A percentile compares a stretch with the other conserved stretches of the same genome.
Evolutionary conservation across 140 eudicot species (phyloP).

Genomic region (Senecio squalidus): DNA sequence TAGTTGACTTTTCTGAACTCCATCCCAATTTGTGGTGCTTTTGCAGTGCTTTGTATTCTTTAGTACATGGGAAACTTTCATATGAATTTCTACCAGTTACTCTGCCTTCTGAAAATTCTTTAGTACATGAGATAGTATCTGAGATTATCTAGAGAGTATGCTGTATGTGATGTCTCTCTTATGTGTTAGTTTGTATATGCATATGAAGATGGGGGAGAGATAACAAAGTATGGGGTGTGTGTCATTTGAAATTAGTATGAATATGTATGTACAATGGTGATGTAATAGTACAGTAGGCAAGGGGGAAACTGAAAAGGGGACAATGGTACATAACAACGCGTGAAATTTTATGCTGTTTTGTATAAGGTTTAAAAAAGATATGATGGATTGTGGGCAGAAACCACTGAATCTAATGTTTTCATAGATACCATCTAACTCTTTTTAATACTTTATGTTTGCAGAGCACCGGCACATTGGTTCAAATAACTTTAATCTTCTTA

Average conservation of each 20-base stretch:
- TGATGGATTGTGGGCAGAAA: constrained; percentile 17
- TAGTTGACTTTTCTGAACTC: too few relatives aligned
- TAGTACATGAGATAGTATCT: too few relatives aligned
- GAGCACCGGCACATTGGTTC: constrained; percentile 99
- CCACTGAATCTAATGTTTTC: constrained; percentile 1
- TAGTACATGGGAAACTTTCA: too few relatives aligned
- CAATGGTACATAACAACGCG: neutral
- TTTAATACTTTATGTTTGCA: constrained; percentile 36
- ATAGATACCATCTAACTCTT: neutral
- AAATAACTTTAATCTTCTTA: constrained; percentile 84
- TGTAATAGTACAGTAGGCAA: neutral
- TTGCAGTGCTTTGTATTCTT: too few relatives aligned
- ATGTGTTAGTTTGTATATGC: neutral
- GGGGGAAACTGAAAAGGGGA: neutral
- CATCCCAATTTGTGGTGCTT: too few relatives aligned
- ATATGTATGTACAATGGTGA: neutral
- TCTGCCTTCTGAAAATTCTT: too few relatives aligned
- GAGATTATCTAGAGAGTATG: too few relatives aligned
- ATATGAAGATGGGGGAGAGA: neutral
- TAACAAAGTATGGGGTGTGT: neutral
- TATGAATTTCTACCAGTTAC: too few relatives aligned
- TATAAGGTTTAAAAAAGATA: neutral
- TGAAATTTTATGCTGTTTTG: neutral
- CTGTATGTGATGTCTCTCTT: neutral
- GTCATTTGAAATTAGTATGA: neutral